These are phyloP conservation scores for Chaetomiaceae sp. DNA, from an alignment of 2,329 filamentous ascomycete species.

Conservation along the genomic window DNA sequence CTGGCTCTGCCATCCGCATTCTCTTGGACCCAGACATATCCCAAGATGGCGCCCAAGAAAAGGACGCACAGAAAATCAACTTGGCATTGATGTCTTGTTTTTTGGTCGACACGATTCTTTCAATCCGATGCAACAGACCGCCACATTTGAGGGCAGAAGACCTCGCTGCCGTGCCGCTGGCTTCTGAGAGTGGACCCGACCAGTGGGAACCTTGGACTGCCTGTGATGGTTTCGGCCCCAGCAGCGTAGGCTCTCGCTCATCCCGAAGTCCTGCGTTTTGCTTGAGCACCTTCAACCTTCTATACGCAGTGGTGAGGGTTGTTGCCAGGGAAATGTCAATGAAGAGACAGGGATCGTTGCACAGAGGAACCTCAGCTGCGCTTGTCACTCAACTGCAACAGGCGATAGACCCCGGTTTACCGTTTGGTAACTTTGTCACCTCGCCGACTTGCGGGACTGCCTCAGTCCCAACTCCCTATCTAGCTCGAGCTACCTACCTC, in stretches of 20 bases:
- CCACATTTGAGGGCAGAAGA: slow-evolving; percentile 48
- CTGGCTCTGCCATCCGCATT: slow-evolving; percentile 60
- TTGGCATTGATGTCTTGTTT: slow-evolving; percentile 51
- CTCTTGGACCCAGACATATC: slow-evolving; percentile 32
- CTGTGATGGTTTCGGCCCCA: slow-evolving; percentile 36
- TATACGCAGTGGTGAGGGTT: slow-evolving; percentile 37
- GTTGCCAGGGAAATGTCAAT: slow-evolving; percentile 24
- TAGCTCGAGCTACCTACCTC: slow-evolving; percentile 26
- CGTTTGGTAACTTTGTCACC: slow-evolving; percentile 25
- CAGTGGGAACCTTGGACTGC: slow-evolving; percentile 72
- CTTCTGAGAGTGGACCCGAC: slow-evolving; percentile 64
- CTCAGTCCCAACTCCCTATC: slow-evolving; percentile 28
- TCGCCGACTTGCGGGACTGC: slow-evolving; percentile 19
- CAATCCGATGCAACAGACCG: slow-evolving; percentile 45
- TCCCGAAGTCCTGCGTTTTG: slow-evolving; percentile 34
- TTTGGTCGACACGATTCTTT: slow-evolving; percentile 56
- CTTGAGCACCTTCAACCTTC: slow-evolving; percentile 41
- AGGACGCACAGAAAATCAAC: slow-evolving; percentile 11
- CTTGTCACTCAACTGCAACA: slow-evolving; percentile 19
- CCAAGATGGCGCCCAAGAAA: neutral
- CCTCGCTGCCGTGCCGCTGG: slow-evolving; percentile 38
- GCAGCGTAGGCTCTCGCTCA: slow-evolving; percentile 21
- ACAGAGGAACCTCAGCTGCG: slow-evolving; percentile 9
- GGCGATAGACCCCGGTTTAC: slow-evolving; percentile 21
- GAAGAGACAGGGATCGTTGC: neutral